phyloP scores from a whole-genome alignment of 192 early-diverging fungal genomes.

The Glomus cerebriforme region DNA sequence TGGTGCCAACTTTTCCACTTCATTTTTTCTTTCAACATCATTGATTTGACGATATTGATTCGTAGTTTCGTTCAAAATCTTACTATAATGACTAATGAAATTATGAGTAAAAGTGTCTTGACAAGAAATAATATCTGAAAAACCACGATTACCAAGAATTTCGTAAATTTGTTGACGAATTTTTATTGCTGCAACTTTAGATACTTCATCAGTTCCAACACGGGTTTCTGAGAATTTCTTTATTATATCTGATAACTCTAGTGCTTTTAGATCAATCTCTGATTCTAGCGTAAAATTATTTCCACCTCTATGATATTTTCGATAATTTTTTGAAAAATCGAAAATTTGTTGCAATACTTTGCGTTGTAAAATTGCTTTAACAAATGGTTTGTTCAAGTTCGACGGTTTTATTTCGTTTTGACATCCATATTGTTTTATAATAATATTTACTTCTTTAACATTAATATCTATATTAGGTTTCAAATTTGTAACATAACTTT shows the following conservation, averaged over 20 bases:
- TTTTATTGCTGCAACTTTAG: background rate
- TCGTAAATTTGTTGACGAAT: conserved; percentile 21
- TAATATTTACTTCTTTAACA: background rate
- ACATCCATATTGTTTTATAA: background rate
- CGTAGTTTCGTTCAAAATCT: background rate
- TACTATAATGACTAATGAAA: background rate
- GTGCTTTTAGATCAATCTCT: background rate
- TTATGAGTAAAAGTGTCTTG: background rate
- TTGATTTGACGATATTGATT: background rate
- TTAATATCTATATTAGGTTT: background rate
- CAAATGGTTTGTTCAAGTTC: background rate
- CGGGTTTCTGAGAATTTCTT: background rate
- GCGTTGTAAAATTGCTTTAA: background rate
- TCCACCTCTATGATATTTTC: background rate
- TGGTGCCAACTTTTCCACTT: background rate
- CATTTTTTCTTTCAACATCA: background rate
- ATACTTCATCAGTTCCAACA: background rate
- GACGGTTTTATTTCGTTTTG: background rate
- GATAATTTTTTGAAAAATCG: background rate
- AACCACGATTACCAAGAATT: conserved; percentile 7
- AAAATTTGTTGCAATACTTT: conserved; percentile 5
- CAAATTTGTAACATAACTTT: background rate
- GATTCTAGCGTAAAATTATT: background rate
- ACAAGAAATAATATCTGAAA: background rate
- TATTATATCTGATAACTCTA: background rate